Conservation (phyloP, 2,329 filamentous ascomycete genomes). For the Claviceps paspali region DNA sequence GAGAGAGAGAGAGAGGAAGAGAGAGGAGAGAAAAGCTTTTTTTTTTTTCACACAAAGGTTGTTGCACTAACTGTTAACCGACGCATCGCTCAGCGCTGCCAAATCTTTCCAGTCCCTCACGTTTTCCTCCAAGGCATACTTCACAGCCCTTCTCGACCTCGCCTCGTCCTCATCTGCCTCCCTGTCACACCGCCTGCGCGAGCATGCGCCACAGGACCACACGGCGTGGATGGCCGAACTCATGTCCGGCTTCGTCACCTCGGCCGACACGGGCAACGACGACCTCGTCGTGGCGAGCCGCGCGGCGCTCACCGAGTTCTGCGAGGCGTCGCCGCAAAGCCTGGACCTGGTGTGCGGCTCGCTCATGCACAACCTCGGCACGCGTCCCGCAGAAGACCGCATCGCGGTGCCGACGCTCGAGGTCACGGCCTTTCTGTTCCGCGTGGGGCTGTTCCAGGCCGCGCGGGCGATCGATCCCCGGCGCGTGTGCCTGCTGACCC, state of each 20-base stretch:
- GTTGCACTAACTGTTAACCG: neutral
- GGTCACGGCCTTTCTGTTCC: slow-evolving; percentile 60
- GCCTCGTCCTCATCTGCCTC: slow-evolving; percentile 19
- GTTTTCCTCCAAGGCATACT: slow-evolving; percentile 47
- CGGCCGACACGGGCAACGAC: slow-evolving; percentile 65
- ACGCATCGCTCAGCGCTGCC: slow-evolving; percentile 15
- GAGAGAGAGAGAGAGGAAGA: neutral
- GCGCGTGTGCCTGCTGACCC: slow-evolving; percentile 51
- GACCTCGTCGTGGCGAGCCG: slow-evolving; percentile 56
- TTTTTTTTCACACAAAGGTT: no score
- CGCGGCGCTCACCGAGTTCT: slow-evolving; percentile 44
- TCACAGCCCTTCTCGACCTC: slow-evolving; percentile 35
- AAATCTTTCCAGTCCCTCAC: slow-evolving; percentile 22
- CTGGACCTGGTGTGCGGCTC: slow-evolving; percentile 31
- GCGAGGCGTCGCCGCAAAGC: slow-evolving; percentile 23
- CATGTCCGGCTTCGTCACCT: slow-evolving; percentile 53
- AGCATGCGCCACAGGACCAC: slow-evolving; percentile 16
- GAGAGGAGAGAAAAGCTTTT: neutral
- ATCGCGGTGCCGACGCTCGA: slow-evolving; percentile 64
- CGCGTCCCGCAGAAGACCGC: slow-evolving; percentile 46
- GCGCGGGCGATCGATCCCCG: slow-evolving; percentile 29
- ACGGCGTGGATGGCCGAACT: slow-evolving; percentile 34
- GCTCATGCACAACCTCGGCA: slow-evolving; percentile 38
- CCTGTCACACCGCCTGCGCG: slow-evolving; percentile 22
- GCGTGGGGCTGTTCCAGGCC: slow-evolving; percentile 36